Evolutionary conservation across 371 early-diverging fungal genomes (phyloP), one percentile per base, ranked within the genome.

Genomic region (Rhizomucor pusillus): DNA sequence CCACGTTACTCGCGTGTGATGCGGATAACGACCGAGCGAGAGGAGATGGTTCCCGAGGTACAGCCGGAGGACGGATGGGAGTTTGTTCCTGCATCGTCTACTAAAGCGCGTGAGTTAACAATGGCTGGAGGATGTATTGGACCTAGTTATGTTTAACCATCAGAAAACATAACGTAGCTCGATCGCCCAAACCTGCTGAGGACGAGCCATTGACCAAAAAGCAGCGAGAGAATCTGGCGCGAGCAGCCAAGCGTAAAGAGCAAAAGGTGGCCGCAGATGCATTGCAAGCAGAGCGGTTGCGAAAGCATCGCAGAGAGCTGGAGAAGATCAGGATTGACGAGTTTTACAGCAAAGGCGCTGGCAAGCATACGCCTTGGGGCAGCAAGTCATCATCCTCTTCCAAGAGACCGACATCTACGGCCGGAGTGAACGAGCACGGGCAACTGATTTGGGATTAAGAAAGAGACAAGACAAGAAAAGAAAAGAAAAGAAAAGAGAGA

Each of bases 201-300:
- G 34, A 52, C 16, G 70, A 68, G 35, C 59, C 68, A 20, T 48
- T 78, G 41, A 77, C 77, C 48, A 84, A 77, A 50, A 80, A 76
- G 43, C 84, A 84, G 47, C 69, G 80, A 16, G 78, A 81, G 61
- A 80, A 77, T 49, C 56, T 59, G 48, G 60, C 69, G 2, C 63
- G 68, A 53, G 71, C 70, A 18, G 65, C 68, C 39, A 77, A 69
- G 41, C 56, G 62, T 43, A 80, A 80, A 39, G 75, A 71, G 39
- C 71, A 63, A 7, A 78, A 77, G 19, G 69, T 62, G 0, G 48
- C 59, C 6, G 65, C 58, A 0, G 72, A 77, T 5, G 73, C 67
- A 7, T 39, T 75, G 16, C 81, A 82, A 54, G 75, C 59, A 1
- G 70, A 75, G 40, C 64, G 83, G 43, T 60, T 82, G 23, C 66